Conservation (phyloP, 257 asterid genomes). For the Solanum chilense region DNA sequence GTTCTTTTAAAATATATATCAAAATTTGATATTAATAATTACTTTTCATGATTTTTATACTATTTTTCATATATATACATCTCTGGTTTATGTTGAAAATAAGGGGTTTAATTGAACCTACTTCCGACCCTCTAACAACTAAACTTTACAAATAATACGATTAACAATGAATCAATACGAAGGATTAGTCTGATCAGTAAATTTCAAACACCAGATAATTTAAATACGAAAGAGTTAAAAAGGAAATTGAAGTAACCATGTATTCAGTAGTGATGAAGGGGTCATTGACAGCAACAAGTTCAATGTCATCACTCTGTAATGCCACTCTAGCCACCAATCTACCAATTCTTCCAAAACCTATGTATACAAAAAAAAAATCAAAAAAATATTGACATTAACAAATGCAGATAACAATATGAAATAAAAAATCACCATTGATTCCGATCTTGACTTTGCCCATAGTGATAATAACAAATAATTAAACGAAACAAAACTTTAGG, state of each 20-base stretch:
- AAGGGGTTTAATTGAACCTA: background rate
- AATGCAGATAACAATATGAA: background rate
- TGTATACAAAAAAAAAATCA: background rate
- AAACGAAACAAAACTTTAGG: background rate
- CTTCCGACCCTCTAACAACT: background rate
- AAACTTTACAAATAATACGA: background rate
- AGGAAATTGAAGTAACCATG: slow-evolving; percentile 19
- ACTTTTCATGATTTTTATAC: background rate
- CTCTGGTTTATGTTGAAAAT: background rate
- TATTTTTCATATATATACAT: background rate
- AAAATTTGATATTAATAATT: background rate
- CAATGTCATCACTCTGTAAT: slow-evolving; percentile 50
- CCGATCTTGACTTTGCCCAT: slow-evolving; percentile 61
- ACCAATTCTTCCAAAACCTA: slow-evolving; percentile 64
- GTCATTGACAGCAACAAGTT: slow-evolving; percentile 60
- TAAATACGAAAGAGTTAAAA: background rate
- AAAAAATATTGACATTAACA: background rate
- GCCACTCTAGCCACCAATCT: slow-evolving; percentile 57
- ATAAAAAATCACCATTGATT: slow-evolving; percentile 39
- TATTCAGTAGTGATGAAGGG: slow-evolving; percentile 50
- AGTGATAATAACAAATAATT: background rate
- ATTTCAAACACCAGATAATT: background rate
- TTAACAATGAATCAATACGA: background rate
- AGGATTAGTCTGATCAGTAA: background rate
- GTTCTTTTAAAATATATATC: background rate